Evolutionary conservation across 1,284 basidiomycete genomes (phyloP), one percentile per base, ranked within the genome.

Genomic region (Trichosporon faecale): DNA sequence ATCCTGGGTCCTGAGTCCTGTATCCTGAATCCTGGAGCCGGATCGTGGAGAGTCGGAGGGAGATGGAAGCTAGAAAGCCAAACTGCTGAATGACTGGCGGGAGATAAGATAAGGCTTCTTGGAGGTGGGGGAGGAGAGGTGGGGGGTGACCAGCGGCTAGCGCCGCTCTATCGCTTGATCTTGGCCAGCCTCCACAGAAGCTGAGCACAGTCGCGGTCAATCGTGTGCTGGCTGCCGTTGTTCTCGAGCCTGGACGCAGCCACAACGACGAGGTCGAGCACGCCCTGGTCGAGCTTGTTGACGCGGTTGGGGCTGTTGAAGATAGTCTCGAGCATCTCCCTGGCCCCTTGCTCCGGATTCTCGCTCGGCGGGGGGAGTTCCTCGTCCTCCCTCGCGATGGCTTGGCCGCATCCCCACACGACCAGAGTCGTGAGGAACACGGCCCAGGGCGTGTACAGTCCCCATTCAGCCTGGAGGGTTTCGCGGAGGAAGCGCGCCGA

Each of bases 401-500:
- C 71, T 18, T 69, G 64, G 8, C 71, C 72, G 63, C 76, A 79
- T 9, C 72, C 74, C 76, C 77, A 78, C 7, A 76, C 70, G 2
- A 79, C 78, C 27, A 79, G 74, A 73, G 79, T 77, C 27, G 78
- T 78, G 5, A 80, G 69, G 63, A 76, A 80, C 1, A 77, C 72
- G 4, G 78, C 78, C 79, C 78, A 80, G 7, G 77, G 70, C 3
- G 80, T 72, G 69, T 80, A 79, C 9, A 80, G 71, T 0, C 80
- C 79, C 78, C 78, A 80, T 65, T 78, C 76, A 49, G 70, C 73
- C 12, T 71, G 72, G n/a, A 82, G 64, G 1, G 77, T 69, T 23
- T 76, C 73, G 31, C 78, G 78, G 5, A 82, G 75, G 68, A 77
- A 82, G 37, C 78, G 68, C 16, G 78, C 74, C n/a, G 72, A 77